These are phyloP conservation scores for Coemansia sp. DNA, from an alignment of 192 early-diverging fungal genomes.

Conservation along the genomic window DNA sequence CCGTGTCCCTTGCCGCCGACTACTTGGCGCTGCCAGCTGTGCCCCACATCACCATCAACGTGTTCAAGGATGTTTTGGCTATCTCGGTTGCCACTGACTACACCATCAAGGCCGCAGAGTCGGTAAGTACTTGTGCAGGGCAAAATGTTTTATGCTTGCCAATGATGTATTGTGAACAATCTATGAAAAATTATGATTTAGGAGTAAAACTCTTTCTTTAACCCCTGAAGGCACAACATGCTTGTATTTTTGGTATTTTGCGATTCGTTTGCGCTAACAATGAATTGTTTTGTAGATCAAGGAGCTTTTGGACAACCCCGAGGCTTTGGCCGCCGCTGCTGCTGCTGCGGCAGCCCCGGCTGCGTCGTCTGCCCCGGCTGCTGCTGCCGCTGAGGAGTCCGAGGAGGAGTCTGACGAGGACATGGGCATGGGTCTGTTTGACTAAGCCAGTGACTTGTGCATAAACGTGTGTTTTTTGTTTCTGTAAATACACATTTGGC, in stretches of 20 bases:
- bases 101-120: slow-evolving; percentile 85
- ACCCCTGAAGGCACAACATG: slow-evolving; percentile 58
- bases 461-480: not conserved
- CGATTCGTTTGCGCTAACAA: not conserved
- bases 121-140: slow-evolving; percentile 45
- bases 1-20: slow-evolving; percentile 78
- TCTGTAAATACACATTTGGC: not conserved
- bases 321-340: slow-evolving; percentile 82
- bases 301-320: slow-evolving; percentile 91
- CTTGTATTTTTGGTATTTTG: not conserved
- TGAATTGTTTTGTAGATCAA: slow-evolving; percentile 68
- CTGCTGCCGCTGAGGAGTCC: slow-evolving; percentile 66
- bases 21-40: slow-evolving; percentile 84
- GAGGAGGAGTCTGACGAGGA: slow-evolving; percentile 80
- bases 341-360: slow-evolving; percentile 75
- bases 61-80: slow-evolving; percentile 95
- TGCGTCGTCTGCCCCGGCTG: slow-evolving; percentile 63
- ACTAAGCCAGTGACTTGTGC: slow-evolving; percentile 54
- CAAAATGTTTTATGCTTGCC: slow-evolving; percentile 10
- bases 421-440: slow-evolving; percentile 92
- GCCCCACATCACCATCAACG: slow-evolving; percentile 95
- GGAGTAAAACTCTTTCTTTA: slow-evolving; percentile 70
- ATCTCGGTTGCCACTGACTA: slow-evolving; percentile 89
- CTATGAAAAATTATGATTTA: slow-evolving; percentile 45
- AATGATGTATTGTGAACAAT: slow-evolving; percentile 55